Conservation (phyloP, 495 filamentous ascomycete species). For the Aspergillus coremiiformis region DNA sequence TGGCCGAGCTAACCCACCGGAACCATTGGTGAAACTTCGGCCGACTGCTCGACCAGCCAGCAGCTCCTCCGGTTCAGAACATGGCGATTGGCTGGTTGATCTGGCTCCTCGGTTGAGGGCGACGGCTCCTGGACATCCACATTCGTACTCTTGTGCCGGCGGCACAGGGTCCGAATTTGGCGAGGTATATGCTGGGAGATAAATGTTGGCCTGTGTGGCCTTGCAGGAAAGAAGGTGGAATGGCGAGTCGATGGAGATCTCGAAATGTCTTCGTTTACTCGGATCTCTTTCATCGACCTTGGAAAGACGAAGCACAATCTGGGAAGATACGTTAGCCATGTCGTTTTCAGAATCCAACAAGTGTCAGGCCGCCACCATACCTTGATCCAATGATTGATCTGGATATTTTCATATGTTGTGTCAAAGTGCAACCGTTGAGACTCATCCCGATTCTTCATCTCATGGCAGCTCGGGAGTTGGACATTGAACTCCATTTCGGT, state of each 20-base stretch:
- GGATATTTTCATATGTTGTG: constrained; percentile 91
- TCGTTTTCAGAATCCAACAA: not conserved
- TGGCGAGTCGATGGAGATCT: constrained; percentile 97
- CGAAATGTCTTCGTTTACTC: constrained; percentile 81
- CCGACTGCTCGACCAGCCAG: constrained; percentile 20
- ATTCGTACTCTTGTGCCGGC: constrained; percentile 50
- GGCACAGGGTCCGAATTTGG: constrained; percentile 43
- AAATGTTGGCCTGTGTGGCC: constrained; percentile 84
- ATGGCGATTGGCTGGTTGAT: constrained; percentile 31
- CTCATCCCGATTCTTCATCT: constrained; percentile 73
- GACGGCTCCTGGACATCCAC: constrained; percentile 70
- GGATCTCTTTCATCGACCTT: constrained; percentile 77
- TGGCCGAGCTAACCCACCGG: constrained; percentile 40
- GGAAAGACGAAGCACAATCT: constrained; percentile 97
- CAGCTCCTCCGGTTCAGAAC: constrained; percentile 20
- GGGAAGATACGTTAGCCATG: not conserved
- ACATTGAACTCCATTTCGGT: constrained; percentile 98
- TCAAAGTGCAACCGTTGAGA: constrained; percentile 74
- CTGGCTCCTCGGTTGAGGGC: constrained; percentile 32
- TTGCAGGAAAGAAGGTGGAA: constrained; percentile 94
- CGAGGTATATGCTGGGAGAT: constrained; percentile 75
- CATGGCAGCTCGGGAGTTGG: constrained; percentile 84
- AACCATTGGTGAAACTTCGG: constrained; percentile 42
- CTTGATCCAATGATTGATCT: constrained; percentile 99
- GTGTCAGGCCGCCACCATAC: constrained; percentile 39